A percentile compares a stretch with the other conserved stretches of the same genome.
These are phyloP conservation scores for Fusarium bactridioides DNA, from an alignment of 2,329 filamentous ascomycete genomes.

Conservation along the genomic window DNA sequence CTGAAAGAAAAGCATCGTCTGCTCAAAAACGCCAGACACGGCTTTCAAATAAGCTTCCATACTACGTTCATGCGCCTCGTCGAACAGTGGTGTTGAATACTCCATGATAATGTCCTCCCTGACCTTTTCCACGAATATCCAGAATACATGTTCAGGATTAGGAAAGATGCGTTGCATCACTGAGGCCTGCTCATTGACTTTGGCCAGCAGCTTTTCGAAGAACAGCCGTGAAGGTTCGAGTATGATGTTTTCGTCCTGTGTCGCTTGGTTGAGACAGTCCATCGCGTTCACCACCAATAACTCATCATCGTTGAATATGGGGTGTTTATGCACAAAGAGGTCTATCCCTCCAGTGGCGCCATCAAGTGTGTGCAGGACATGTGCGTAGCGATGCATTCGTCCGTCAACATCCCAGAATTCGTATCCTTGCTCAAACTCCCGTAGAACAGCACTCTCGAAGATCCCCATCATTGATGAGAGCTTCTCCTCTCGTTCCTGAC, in stretches of 20 bases:
- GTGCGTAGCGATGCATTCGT: constrained; percentile 86
- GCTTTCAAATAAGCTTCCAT: constrained; percentile 83
- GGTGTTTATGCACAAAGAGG: constrained; percentile 87
- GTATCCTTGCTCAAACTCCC: constrained; percentile 93
- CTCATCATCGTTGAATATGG: constrained; percentile 78
- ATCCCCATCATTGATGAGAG: constrained; percentile 77
- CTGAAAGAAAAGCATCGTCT: constrained; percentile 79
- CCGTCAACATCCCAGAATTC: constrained; percentile 89
- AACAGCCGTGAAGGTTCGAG: constrained; percentile 83
- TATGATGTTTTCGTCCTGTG: constrained; percentile 69
- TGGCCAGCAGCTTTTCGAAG: constrained; percentile 76
- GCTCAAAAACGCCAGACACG: constrained; percentile 86
- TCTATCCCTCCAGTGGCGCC: constrained; percentile 82
- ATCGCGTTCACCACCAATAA: constrained; percentile 72
- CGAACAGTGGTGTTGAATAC: constrained; percentile 84
- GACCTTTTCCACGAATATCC: constrained; percentile 81
- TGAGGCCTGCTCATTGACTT: constrained; percentile 82
- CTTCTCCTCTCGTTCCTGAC: constrained; percentile 73
- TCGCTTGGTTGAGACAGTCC: constrained; percentile 79
- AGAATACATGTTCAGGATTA: constrained; percentile 72
- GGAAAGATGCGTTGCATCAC: constrained; percentile 88
- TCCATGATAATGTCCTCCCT: constrained; percentile 86
- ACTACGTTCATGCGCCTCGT: constrained; percentile 82
- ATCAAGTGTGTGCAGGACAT: constrained; percentile 83
- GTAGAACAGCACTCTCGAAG: constrained; percentile 89